Base-by-base conservation (phyloP, 495 filamentous ascomycete species). In the Penicillium lividum region DNA sequence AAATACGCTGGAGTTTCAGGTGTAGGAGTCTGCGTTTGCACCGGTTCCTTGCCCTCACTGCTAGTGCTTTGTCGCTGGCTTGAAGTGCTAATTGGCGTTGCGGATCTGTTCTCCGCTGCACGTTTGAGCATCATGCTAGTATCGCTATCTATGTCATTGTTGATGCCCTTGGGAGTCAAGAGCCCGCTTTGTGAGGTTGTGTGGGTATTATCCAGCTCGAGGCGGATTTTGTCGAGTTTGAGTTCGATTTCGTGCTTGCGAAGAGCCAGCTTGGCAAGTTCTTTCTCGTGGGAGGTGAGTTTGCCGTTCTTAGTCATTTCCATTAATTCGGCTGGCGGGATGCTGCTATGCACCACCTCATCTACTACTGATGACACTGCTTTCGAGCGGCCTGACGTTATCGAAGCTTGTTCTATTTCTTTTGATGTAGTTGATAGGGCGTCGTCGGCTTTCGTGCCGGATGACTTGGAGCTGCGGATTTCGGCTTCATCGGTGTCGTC, bases 201-300 rank as follows among this genome's bases (percentile, higher is more conserved):
- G 7, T 72, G 64, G 5, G 75, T 61, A 58, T 77, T 57, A 66
- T 77, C 64, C 65, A 76, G 68, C 67, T 81, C 63, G 51, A 68
- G 28, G 43, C 77, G 74, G 45, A 79, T 66, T 46, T 75, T 69
- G 11, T 82, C 72, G 0, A 96, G 74, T 63, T 92, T 90, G 40
- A 86, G 83, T 22, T 92, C 84, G 3, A 90, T 77, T 55, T 88
- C 86, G 40, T 79, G 80, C 58, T 88, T 88, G 56, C 86, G 84
- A 7, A 86, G 78, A 11, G 89, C 81, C 1, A 96, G 82, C 60
- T 92, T 94, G 40, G 76, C 73, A 3, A 97, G 79, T 9, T 94
- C 89, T 58, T 86, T 89, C 33, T 92, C 86, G 58, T 90, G 78
- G 42, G 79, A 78, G 0, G 75, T 71, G n/a, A 71, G 61, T 34